These are phyloP conservation scores for Seminavis robusta DNA, from an alignment of 108 stramenopile genomes.

Conservation along the genomic window DNA sequence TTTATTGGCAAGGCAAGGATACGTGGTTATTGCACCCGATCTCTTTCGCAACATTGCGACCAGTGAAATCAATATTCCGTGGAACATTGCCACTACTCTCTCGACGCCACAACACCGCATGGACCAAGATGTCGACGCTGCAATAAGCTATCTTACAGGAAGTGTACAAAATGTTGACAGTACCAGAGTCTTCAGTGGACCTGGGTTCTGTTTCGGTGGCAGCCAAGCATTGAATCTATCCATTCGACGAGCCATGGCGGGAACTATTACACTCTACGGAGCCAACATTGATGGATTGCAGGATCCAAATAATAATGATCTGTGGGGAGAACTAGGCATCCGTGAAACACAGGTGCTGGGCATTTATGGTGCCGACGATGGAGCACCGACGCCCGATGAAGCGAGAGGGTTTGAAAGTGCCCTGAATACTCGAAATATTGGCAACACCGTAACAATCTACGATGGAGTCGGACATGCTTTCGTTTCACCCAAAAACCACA, in stretches of 20 bases:
- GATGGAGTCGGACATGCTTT: conserved; percentile 1
- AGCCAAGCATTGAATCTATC: background rate
- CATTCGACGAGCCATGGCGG: background rate
- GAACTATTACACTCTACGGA: background rate
- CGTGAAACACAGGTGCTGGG: background rate
- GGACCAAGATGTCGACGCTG: background rate
- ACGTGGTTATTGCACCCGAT: background rate
- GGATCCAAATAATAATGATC: background rate
- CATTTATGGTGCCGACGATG: background rate
- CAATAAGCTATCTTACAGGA: background rate
- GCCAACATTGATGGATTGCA: background rate
- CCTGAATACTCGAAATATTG: background rate
- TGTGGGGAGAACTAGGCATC: background rate
- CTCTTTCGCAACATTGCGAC: background rate
- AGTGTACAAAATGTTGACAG: background rate
- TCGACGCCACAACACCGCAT: background rate
- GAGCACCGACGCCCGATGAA: background rate
- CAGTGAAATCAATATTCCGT: background rate
- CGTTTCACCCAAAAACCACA: background rate
- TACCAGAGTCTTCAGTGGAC: background rate
- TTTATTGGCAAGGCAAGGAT: background rate
- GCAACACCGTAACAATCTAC: background rate
- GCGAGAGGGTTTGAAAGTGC: background rate
- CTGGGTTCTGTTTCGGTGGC: background rate
- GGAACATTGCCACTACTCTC: background rate